These are phyloP conservation scores for Knufia fluminis DNA, from an alignment of 2,329 filamentous ascomycete genomes.

Conservation along the genomic window DNA sequence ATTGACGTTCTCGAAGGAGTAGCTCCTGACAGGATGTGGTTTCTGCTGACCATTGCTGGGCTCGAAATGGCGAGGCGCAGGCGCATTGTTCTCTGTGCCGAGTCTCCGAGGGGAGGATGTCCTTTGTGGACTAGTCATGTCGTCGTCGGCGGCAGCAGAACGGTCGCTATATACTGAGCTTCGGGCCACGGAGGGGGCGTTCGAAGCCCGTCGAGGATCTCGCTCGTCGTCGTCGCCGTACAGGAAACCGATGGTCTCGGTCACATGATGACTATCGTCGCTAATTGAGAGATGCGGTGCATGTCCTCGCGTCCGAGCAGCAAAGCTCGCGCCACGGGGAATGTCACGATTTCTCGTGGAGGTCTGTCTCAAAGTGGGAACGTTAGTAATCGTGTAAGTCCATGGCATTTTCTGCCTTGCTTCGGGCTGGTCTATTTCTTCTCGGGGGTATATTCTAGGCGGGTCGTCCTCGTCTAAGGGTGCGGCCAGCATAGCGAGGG, in stretches of 20 bases:
- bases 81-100: not conserved
- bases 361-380: slow-evolving; percentile 26
- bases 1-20: slow-evolving; percentile 34
- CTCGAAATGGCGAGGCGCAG: not conserved
- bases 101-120: not conserved
- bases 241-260: slow-evolving; percentile 82
- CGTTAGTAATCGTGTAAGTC: slow-evolving; percentile 8
- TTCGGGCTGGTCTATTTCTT: not conserved
- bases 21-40: slow-evolving; percentile 18
- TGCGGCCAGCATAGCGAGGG: not conserved
- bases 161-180: slow-evolving; percentile 37
- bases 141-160: slow-evolving; percentile 12
- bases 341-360: slow-evolving; percentile 33
- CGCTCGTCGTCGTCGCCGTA: slow-evolving; percentile 66
- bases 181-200: slow-evolving; percentile 59
- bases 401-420: not conserved
- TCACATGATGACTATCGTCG: slow-evolving; percentile 88
- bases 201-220: slow-evolving; percentile 46
- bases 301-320: slow-evolving; percentile 43
- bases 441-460: not conserved
- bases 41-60: not conserved
- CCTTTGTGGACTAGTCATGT: slow-evolving; percentile 2
- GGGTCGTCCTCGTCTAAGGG: not conserved
- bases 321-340: slow-evolving; percentile 36
- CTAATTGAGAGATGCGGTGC: slow-evolving; percentile 60